Evolutionary conservation across 2,329 filamentous ascomycete species (phyloP), one percentile per base, ranked within the genome.

Genomic region (Aspergillus versicolor): DNA sequence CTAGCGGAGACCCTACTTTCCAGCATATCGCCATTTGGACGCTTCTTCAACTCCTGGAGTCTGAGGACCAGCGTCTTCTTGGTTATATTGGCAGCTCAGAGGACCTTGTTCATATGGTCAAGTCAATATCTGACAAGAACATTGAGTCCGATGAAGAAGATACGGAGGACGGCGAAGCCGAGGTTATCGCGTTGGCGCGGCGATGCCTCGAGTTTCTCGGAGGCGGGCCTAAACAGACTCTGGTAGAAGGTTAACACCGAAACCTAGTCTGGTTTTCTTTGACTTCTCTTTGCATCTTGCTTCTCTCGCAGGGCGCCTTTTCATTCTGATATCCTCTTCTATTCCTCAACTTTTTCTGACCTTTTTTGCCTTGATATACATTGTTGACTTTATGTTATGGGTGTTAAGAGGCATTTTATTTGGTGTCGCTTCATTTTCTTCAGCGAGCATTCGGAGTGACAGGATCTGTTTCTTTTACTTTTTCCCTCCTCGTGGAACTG

Each of bases 1-100:
- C 90, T 44, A 97, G 92, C 62, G 93, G 92, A 41, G 94, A 99
- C 71, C 88, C 94, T 1, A 99, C 94, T 0, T 99, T 99, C 81
- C 94, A 99, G 76, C 94, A 99, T 73, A 99, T 99, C 70, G 94
- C 94, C 50, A 96, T 97, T 62, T 99, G 94, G 94, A 99, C 94
- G 1, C 79, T 99, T 47, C 84, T 99, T 3, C 94, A 99, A 72
- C 84, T 99, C 4, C 87, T 99, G 50, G 94, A 99, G 76, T 97
- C 93, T 0, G 92, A 96, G 72, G 93, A 99, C 71, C 88, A 90
- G 76, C 88, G 86, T 54, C 81, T 99, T n/a, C 89, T 97, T 61
- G 87, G 88, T 49, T 86, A 91, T 48, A 97, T 99, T 65, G 88
- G 90, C 66, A 90, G 93, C 70, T 92, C 92, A 2, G 90, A 93